A percentile compares a stretch with the other conserved stretches of the same genome.
phyloP scores from a whole-genome alignment of 495 filamentous ascomycete species.

The Penicillium ochrochloron region DNA sequence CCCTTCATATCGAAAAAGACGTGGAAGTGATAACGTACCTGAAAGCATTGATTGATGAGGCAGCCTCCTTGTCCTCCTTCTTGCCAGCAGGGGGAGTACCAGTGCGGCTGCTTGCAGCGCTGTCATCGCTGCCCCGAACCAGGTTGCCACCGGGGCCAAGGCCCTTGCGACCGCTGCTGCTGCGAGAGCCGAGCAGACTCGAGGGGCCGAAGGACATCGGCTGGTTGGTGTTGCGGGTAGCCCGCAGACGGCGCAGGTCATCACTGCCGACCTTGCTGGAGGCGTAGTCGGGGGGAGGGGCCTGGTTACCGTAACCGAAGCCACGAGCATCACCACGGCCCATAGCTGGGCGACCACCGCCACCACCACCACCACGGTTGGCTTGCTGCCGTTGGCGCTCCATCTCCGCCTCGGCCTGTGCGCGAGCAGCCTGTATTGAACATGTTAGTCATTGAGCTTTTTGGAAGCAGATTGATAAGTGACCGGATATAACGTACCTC shows the following conservation, averaged over 20 bases:
- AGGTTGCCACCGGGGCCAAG: slow-evolving; percentile 73
- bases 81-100: slow-evolving; percentile 77
- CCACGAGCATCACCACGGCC: slow-evolving; percentile 87
- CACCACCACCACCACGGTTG: slow-evolving; percentile 56
- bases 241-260: slow-evolving; percentile 80
- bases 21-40: slow-evolving; percentile 59
- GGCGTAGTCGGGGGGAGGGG: slow-evolving; percentile 69
- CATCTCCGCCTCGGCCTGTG: slow-evolving; percentile 64
- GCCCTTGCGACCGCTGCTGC: slow-evolving; percentile 80
- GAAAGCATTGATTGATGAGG: slow-evolving; percentile 82
- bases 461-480: slow-evolving; percentile 11
- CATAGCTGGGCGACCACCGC: slow-evolving; percentile 60
- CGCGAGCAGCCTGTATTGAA: slow-evolving; percentile 66
- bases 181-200: slow-evolving; percentile 78
- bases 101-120: slow-evolving; percentile 80
- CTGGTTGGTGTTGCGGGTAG: slow-evolving; percentile 65
- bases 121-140: slow-evolving; percentile 75
- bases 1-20: background rate
- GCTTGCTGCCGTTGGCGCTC: slow-evolving; percentile 53
- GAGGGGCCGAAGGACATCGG: slow-evolving; percentile 69
- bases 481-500: slow-evolving; percentile 60
- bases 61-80: slow-evolving; percentile 68
- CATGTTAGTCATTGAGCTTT: slow-evolving; percentile 19
- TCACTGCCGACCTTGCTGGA: slow-evolving; percentile 85
- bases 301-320: slow-evolving; percentile 67